phyloP scores from a whole-genome alignment of 225 moss, liverwort and hornwort genomes.

The Neckera pumila region DNA sequence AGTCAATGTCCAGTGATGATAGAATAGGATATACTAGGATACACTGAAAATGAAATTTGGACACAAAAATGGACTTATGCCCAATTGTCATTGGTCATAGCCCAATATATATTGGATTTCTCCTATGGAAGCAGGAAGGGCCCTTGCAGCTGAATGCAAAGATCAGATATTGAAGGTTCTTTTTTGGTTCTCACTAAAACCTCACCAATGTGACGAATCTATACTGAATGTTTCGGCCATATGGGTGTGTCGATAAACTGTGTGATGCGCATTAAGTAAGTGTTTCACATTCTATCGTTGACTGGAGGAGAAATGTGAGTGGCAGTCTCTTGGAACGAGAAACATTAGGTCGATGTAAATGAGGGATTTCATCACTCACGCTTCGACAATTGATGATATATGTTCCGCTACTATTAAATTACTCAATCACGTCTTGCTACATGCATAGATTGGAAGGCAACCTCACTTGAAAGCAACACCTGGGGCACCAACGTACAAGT shows the following conservation, averaged over 20 bases:
- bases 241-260: neutral
- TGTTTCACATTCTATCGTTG: neutral
- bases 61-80: neutral
- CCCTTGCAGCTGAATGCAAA: too few relatives aligned
- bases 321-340: neutral
- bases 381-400: neutral
- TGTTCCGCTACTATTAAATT: neutral
- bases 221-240: neutral
- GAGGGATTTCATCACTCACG: neutral
- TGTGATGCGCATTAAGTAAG: neutral
- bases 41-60: neutral
- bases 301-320: neutral
- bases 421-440: neutral
- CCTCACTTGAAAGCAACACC: neutral
- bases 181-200: neutral
- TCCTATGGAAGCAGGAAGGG: neutral
- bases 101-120: neutral
- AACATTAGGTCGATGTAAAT: neutral
- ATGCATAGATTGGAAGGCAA: neutral
- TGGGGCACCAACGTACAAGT: neutral
- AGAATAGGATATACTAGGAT: neutral
- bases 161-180: neutral
- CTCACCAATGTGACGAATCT: neutral
- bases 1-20: neutral
- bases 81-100: too few relatives aligned